phyloP scores from a whole-genome alignment of 2,329 filamentous ascomycete genomes.

The Podosphaera aphanis region DNA sequence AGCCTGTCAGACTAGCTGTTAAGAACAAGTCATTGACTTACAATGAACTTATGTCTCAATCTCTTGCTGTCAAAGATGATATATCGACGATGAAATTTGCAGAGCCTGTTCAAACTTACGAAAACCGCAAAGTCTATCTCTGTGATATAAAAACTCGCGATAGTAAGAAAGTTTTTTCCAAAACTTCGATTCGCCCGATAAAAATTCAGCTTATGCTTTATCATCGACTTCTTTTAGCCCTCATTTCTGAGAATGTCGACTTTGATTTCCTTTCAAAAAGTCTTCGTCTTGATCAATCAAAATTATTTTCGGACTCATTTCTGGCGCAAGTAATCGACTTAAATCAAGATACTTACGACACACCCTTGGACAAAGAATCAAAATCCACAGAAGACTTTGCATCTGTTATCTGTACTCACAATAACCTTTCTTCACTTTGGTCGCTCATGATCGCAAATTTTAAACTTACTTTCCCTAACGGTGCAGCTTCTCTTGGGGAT shows the following conservation, averaged over 20 bases:
- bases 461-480: conserved; percentile 21
- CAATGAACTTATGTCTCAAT: conserved; percentile 15
- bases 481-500: conserved; percentile 28
- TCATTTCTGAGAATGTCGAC: conserved; percentile 48
- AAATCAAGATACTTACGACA: conserved; percentile 36
- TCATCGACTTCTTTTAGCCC: conserved; percentile 55
- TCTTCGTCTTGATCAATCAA: conserved; percentile 42
- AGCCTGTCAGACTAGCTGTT: conserved; percentile 2
- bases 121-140: conserved; percentile 35
- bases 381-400: conserved; percentile 11
- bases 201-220: conserved; percentile 80
- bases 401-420: conserved; percentile 28
- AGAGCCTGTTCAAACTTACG: conserved; percentile 2
- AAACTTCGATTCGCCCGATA: conserved; percentile 43
- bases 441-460: conserved; percentile 37
- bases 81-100: conserved; percentile 6
- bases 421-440: conserved; percentile 37
- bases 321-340: conserved; percentile 49
- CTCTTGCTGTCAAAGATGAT: conserved; percentile 6
- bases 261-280: conserved; percentile 45
- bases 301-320: conserved; percentile 55
- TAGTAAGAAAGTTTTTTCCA: conserved; percentile 35
- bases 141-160: conserved; percentile 73
- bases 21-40: conserved; percentile 10
- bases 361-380: conserved; percentile 12